Evolutionary conservation across 345 rosid species (phyloP).

Genomic region (Populus alba): DNA sequence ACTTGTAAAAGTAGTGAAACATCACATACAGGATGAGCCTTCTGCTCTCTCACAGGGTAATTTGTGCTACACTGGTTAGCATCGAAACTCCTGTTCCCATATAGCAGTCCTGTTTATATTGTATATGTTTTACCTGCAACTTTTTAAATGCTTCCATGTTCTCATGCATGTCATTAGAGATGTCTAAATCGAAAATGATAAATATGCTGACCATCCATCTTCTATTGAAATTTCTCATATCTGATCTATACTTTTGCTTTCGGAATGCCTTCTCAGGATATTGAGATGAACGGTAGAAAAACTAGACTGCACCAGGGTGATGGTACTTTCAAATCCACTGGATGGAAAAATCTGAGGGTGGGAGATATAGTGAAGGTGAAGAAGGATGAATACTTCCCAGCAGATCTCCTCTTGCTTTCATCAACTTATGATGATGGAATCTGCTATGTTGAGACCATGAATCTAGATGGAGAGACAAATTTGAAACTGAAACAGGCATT

Average conservation of each 20-base stretch:
- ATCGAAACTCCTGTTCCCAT: background rate
- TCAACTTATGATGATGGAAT: slow-evolving; percentile 79
- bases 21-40: background rate
- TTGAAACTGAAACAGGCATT: slow-evolving; percentile 78
- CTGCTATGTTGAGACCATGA: slow-evolving; percentile 95
- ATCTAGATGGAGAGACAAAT: slow-evolving; percentile 94
- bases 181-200: background rate
- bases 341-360: slow-evolving; percentile 72
- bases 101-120: background rate
- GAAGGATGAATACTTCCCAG: slow-evolving; percentile 81
- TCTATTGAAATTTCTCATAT: background rate
- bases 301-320: slow-evolving; percentile 56
- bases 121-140: background rate
- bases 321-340: slow-evolving; percentile 48
- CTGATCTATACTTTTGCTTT: background rate
- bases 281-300: slow-evolving; percentile 74
- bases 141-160: background rate
- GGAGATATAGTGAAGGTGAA: slow-evolving; percentile 85
- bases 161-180: background rate
- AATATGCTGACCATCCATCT: background rate
- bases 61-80: background rate
- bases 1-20: background rate
- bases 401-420: slow-evolving; percentile 73
- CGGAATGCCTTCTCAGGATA: slow-evolving; percentile 47
- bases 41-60: background rate